Evolutionary conservation across 306 rosid species (phyloP).

Genomic region (Vigna angularis): DNA sequence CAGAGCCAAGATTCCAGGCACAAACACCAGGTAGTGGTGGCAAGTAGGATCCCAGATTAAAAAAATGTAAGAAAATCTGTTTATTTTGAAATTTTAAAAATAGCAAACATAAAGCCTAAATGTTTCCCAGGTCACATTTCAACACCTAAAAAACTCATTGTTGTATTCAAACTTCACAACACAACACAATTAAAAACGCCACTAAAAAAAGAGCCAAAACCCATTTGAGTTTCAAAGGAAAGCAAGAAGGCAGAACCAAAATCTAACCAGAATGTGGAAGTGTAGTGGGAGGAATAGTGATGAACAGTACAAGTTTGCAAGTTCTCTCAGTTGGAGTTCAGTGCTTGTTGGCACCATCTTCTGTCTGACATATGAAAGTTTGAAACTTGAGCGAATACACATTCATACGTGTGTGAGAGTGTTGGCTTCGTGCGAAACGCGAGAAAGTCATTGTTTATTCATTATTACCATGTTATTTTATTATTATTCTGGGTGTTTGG

Average conservation of each 20-base stretch:
- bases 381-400: conserved; percentile 24
- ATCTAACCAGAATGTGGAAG: conserved; percentile 39
- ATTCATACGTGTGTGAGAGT: conserved; percentile 36
- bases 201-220: neutral
- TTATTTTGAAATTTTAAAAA: neutral
- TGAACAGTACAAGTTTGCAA: neutral
- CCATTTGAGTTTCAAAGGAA: conserved; percentile 11
- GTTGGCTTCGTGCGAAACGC: conserved; percentile 22
- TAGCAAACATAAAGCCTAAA: neutral
- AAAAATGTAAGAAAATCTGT: neutral
- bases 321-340: conserved; percentile 21
- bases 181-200: neutral
- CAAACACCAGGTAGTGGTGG: conserved; percentile 40
- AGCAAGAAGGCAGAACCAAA: conserved; percentile 15
- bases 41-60: conserved; percentile 43
- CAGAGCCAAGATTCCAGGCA: conserved; percentile 53
- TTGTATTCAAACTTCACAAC: conserved; percentile 11
- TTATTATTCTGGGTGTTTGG: conserved; percentile 35
- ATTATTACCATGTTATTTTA: neutral
- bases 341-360: conserved; percentile 33
- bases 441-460: conserved; percentile 11
- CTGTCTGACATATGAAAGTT: conserved; percentile 49
- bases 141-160: conserved; percentile 5
- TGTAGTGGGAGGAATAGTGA: conserved; percentile 9
- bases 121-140: conserved; percentile 16